A percentile compares a stretch with the other conserved stretches of the same genome.
These are phyloP conservation scores for Phytophthora podocarpi DNA, from an alignment of 352 stramenopile species.

Conservation along the genomic window DNA sequence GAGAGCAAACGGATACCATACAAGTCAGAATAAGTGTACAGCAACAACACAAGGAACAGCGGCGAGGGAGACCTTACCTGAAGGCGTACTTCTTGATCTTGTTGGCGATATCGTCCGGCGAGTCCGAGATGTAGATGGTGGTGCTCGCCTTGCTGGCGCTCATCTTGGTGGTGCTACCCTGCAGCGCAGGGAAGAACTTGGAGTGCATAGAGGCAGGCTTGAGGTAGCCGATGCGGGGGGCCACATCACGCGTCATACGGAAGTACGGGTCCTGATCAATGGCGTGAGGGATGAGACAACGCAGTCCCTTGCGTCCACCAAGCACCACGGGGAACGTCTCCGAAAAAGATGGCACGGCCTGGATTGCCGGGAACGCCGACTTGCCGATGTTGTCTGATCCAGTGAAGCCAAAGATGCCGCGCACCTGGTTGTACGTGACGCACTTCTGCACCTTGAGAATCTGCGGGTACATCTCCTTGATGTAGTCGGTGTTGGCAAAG, in stretches of 20 bases:
- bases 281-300: conserved; percentile 99
- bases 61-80: conserved; percentile 42
- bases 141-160: conserved; percentile 95
- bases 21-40: conserved; percentile 60
- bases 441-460: conserved; percentile 99
- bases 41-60: neutral
- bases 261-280: conserved; percentile 99
- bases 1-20: conserved; percentile 54
- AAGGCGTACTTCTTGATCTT: conserved; percentile 92
- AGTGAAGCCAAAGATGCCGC: conserved; percentile 99
- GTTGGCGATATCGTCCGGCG: conserved; percentile 94
- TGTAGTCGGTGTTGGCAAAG: conserved; percentile 99
- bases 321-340: conserved; percentile 95
- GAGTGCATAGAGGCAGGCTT: conserved; percentile 99
- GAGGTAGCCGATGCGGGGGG: conserved; percentile 95
- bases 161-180: conserved; percentile 99
- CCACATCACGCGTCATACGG: conserved; percentile 99
- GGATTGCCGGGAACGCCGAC: conserved; percentile 98
- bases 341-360: conserved; percentile 98
- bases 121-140: conserved; percentile 99
- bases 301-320: conserved; percentile 86
- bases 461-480: conserved; percentile 98
- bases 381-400: conserved; percentile 99
- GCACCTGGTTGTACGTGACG: conserved; percentile 97
- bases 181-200: conserved; percentile 99